Evolutionary conservation across 139 green algal species (phyloP).

Genomic region (Tetraselmis striata): DNA sequence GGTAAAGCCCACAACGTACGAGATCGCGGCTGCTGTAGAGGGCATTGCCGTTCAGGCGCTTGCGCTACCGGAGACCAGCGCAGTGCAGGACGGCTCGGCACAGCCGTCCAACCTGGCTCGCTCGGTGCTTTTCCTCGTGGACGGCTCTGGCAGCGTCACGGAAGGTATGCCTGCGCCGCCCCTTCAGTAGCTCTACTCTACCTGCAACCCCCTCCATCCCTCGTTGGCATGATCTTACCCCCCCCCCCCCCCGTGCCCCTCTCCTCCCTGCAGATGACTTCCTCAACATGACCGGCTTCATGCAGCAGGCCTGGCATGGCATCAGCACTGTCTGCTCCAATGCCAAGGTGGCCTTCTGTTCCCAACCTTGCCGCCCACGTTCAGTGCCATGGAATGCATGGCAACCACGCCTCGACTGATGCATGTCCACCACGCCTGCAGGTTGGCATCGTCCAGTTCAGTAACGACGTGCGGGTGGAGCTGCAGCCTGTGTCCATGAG

Average conservation of each 20-base stretch:
- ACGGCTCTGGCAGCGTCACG: conserved; percentile 37
- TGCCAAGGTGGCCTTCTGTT: background rate
- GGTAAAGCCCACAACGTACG: conserved; percentile 31
- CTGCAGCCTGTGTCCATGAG: conserved; percentile 17
- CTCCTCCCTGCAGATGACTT: background rate
- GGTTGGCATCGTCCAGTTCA: conserved; percentile 62
- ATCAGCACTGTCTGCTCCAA: background rate
- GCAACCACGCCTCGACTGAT: too few relatives aligned
- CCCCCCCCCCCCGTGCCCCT: too few relatives aligned
- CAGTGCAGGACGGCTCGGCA: background rate
- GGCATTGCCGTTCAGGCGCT: background rate
- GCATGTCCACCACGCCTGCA: too few relatives aligned
- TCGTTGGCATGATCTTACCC: too few relatives aligned
- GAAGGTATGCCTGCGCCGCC: too few relatives aligned
- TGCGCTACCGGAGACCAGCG: background rate
- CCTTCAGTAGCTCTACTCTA: too few relatives aligned
- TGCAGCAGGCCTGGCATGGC: background rate
- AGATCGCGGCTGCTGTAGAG: conserved; percentile 29
- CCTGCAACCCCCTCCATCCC: too few relatives aligned
- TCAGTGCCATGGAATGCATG: too few relatives aligned
- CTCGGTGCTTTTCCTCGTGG: conserved; percentile 45
- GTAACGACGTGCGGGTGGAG: conserved; percentile 54
- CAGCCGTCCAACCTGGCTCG: background rate
- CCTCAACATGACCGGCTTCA: background rate
- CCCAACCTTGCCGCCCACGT: background rate